Percentiles rank a stretch among this genome's conserved stretches.
Evolutionary conservation across 495 filamentous ascomycete species (phyloP).

Genomic region (Penicillium pulvis): DNA sequence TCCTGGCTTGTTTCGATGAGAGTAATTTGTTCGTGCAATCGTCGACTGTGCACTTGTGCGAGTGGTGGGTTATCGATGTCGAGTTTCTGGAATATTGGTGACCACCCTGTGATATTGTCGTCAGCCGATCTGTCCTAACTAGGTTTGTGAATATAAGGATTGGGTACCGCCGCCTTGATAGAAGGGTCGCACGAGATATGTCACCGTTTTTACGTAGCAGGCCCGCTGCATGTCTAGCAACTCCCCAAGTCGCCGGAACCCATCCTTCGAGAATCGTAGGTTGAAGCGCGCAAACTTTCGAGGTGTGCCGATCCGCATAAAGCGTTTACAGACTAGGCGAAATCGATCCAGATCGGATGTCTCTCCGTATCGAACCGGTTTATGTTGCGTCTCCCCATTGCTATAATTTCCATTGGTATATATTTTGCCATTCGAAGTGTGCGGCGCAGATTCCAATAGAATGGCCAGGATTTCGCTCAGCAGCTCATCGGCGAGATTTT

Average conservation of each 20-base stretch:
- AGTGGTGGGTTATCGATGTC: conserved; percentile 22
- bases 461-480: conserved; percentile 55
- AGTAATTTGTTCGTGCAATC: conserved; percentile 36
- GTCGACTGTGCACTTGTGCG: conserved; percentile 31
- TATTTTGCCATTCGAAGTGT: neutral
- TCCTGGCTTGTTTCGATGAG: conserved; percentile 34
- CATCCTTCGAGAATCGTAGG: conserved; percentile 60
- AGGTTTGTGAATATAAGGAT: conserved; percentile 17
- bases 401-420: neutral
- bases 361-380: conserved; percentile 30
- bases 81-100: conserved; percentile 25
- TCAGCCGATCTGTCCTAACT: conserved; percentile 21
- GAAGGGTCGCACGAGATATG: conserved; percentile 72
- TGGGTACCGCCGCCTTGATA: conserved; percentile 55
- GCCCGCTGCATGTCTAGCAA: conserved; percentile 55
- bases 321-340: conserved; percentile 61
- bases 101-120: conserved; percentile 35
- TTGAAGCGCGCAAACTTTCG: conserved; percentile 62
- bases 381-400: conserved; percentile 10
- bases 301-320: conserved; percentile 61
- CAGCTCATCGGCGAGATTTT: conserved; percentile 61
- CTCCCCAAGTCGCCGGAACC: conserved; percentile 57
- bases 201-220: conserved; percentile 65
- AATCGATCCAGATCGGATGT: conserved; percentile 48
- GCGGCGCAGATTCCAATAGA: conserved; percentile 26